phyloP scores from a whole-genome alignment of 2,329 filamentous ascomycete genomes.

The Trichoderma pleuroti region DNA sequence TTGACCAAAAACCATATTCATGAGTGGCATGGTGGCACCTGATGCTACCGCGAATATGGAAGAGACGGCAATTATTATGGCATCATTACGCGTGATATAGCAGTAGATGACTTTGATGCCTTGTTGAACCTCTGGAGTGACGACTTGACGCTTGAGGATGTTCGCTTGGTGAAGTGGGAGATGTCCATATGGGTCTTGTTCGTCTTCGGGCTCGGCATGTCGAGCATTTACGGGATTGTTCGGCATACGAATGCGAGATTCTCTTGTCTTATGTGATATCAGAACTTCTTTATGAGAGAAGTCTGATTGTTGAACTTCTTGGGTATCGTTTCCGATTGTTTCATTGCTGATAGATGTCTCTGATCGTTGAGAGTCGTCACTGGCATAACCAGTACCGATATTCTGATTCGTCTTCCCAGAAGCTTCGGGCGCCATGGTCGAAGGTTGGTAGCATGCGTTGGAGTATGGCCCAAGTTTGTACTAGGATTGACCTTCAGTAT shows the following conservation, averaged over 20 bases:
- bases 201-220: not conserved
- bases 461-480: not conserved
- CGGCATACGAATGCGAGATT: not conserved
- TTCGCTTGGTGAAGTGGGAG: not conserved
- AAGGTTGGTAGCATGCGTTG: not conserved
- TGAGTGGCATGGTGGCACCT: not conserved
- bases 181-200: not conserved
- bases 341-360: not conserved
- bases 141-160: not conserved
- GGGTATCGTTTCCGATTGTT: not conserved
- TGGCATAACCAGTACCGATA: not conserved
- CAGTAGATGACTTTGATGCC: not conserved
- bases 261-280: not conserved
- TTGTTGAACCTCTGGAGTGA: not conserved
- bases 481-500: not conserved
- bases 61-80: not conserved
- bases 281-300: not conserved
- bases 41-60: not conserved
- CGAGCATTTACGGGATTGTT: not conserved
- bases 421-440: not conserved
- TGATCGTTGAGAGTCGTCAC: not conserved
- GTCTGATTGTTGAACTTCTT: not conserved
- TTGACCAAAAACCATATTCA: not conserved
- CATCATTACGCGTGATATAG: not conserved
- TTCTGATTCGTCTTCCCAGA: not conserved